These are phyloP conservation scores for Neopestalotiopsis sp. DNA, from an alignment of 2,329 filamentous ascomycete species.

Conservation along the genomic window DNA sequence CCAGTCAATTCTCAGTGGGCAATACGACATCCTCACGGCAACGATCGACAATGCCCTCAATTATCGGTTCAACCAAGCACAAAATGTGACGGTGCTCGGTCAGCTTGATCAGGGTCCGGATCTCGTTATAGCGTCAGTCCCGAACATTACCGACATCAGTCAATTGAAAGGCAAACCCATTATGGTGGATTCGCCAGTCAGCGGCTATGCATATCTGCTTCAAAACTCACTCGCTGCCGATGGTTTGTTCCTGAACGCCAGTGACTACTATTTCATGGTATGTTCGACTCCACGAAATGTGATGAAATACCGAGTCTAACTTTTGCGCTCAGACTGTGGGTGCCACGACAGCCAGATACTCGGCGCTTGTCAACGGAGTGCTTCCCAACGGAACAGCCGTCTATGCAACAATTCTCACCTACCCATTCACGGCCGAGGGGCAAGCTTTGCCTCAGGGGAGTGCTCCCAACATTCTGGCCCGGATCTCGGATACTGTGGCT, in stretches of 20 bases:
- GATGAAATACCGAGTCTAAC: not conserved
- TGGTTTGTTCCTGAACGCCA: slow-evolving; percentile 19
- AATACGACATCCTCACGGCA: slow-evolving; percentile 35
- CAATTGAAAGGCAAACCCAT: slow-evolving; percentile 33
- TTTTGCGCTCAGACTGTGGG: slow-evolving; percentile 24
- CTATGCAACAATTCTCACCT: slow-evolving; percentile 37
- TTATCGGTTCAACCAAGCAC: slow-evolving; percentile 34
- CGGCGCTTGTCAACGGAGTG: slow-evolving; percentile 29
- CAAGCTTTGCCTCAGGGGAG: slow-evolving; percentile 22
- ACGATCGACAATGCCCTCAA: slow-evolving; percentile 38
- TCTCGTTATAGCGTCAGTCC: slow-evolving; percentile 34
- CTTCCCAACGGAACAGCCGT: slow-evolving; percentile 34
- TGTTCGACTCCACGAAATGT: not conserved
- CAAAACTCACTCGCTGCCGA: slow-evolving; percentile 18
- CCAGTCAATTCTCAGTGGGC: slow-evolving; percentile 28
- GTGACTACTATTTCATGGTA: slow-evolving; percentile 24
- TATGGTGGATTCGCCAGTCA: slow-evolving; percentile 35
- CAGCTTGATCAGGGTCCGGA: slow-evolving; percentile 38
- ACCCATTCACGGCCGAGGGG: slow-evolving; percentile 34
- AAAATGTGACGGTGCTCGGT: slow-evolving; percentile 35
- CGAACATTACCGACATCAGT: slow-evolving; percentile 30
- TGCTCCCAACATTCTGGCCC: slow-evolving; percentile 31
- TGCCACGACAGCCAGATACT: slow-evolving; percentile 33
- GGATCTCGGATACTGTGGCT: slow-evolving; percentile 30
- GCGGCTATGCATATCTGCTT: slow-evolving; percentile 35